These are phyloP conservation scores for Coelastrella sp. DNA, from an alignment of 139 green algal species.

Conservation along the genomic window DNA sequence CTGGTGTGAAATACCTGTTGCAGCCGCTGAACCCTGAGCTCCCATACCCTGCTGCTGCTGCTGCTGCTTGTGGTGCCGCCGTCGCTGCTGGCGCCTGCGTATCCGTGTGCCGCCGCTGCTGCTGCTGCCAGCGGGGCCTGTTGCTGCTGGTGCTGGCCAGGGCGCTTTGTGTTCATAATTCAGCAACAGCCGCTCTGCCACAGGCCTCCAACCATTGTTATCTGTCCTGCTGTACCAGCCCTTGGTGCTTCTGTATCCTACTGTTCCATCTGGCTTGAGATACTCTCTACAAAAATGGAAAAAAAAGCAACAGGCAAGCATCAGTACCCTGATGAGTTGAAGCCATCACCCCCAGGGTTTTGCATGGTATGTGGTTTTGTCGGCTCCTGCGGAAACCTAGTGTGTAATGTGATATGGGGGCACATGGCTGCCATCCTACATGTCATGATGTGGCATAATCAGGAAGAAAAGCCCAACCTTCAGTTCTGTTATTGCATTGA, in stretches of 20 bases:
- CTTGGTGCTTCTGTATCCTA: constrained; percentile 50
- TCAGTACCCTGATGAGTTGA: neutral
- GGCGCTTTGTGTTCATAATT: constrained; percentile 53
- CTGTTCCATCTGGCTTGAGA: constrained; percentile 60
- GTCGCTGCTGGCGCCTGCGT: neutral
- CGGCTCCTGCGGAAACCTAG: too few relatives aligned
- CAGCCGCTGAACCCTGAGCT: neutral
- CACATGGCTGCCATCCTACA: too few relatives aligned
- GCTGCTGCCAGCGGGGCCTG: constrained; percentile 11
- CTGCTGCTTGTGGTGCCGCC: neutral
- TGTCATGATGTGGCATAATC: too few relatives aligned
- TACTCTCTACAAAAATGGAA: constrained; percentile 48
- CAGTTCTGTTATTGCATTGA: too few relatives aligned
- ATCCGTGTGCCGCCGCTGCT: neutral
- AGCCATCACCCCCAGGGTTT: too few relatives aligned
- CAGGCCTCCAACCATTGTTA: constrained; percentile 83
- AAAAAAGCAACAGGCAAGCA: neutral
- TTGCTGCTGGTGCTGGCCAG: constrained; percentile 18
- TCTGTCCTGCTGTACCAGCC: constrained; percentile 78
- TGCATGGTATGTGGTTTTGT: neutral
- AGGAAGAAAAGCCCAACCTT: too few relatives aligned
- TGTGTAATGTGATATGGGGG: neutral
- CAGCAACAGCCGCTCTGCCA: constrained; percentile 65
- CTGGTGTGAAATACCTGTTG: neutral
- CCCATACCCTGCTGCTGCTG: constrained; percentile 28